Conservation (phyloP, 306 rosid genomes). For the Vachellia pachyceras region DNA sequence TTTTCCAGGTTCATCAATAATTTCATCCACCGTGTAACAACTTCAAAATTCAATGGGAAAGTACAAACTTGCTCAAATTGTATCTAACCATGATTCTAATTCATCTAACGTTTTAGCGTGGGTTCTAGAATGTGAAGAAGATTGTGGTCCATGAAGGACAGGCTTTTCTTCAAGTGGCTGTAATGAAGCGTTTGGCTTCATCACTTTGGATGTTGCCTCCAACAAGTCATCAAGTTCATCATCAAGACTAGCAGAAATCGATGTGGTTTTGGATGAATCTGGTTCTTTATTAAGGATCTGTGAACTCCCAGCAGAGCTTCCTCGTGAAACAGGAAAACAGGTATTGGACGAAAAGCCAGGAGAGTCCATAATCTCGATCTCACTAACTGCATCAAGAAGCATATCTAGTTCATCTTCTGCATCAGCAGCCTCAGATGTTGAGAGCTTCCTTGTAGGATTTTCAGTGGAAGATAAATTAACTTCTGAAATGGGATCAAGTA, state of each 20-base stretch:
- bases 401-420: constrained; percentile 76
- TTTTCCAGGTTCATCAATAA: constrained; percentile 22
- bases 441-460: constrained; percentile 37
- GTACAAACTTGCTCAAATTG: constrained; percentile 50
- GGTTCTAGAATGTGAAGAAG: constrained; percentile 53
- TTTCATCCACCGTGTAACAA: constrained; percentile 19
- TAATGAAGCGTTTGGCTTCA: constrained; percentile 34
- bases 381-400: constrained; percentile 69
- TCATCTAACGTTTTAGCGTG: constrained; percentile 55
- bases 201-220: constrained; percentile 58
- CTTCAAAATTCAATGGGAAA: constrained; percentile 25
- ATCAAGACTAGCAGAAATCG: constrained; percentile 52
- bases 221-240: constrained; percentile 78
- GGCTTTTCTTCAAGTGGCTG: constrained; percentile 44
- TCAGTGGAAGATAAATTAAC: constrained; percentile 25
- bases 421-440: constrained; percentile 51
- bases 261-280: constrained; percentile 37
- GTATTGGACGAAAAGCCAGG: constrained; percentile 33
- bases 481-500: constrained; percentile 35
- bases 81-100: constrained; percentile 82
- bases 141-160: constrained; percentile 27
- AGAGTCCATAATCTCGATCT: constrained; percentile 46
- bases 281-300: constrained; percentile 44
- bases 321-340: constrained; percentile 37
- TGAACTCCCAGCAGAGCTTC: constrained; percentile 39